phyloP scores from a whole-genome alignment of 2,329 filamentous ascomycete species.

The Cladophialophora exuberans region DNA sequence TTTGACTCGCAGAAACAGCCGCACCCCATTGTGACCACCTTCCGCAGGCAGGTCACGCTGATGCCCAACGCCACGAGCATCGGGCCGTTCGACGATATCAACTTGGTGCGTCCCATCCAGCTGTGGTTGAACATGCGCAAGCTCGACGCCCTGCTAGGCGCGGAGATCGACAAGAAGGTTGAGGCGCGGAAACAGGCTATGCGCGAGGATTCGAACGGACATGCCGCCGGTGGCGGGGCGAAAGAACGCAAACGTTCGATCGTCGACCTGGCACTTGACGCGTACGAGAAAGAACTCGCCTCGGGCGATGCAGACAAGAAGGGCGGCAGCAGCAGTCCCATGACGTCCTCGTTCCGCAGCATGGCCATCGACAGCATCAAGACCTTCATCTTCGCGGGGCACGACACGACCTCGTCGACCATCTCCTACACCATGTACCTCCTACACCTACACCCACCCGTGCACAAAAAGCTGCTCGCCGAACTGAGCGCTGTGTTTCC shows the following conservation, averaged over 20 bases:
- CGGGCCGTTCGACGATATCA: slow-evolving; percentile 16
- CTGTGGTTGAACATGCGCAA: slow-evolving; percentile 30
- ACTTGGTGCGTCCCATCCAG: slow-evolving; percentile 14
- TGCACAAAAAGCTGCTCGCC: slow-evolving; percentile 42
- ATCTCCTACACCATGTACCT: slow-evolving; percentile 44
- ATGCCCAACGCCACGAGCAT: slow-evolving; percentile 22
- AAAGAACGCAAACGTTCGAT: slow-evolving; percentile 27
- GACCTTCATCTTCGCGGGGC: slow-evolving; percentile 38
- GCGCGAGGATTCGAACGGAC: background rate
- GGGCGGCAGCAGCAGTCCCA: background rate
- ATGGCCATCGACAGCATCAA: slow-evolving; percentile 35
- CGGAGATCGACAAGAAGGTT: slow-evolving; percentile 27
- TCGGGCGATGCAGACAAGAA: background rate
- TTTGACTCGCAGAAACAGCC: slow-evolving; percentile 32
- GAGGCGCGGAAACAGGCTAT: slow-evolving; percentile 3
- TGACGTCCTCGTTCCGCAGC: slow-evolving; percentile 18
- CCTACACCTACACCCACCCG: slow-evolving; percentile 40
- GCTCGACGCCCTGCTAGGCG: slow-evolving; percentile 25
- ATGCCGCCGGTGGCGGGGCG: background rate
- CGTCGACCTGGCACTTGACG: slow-evolving; percentile 31
- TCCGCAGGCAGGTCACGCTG: slow-evolving; percentile 30
- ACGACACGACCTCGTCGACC: slow-evolving; percentile 32
- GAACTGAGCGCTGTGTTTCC: slow-evolving; percentile 60
- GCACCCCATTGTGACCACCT: slow-evolving; percentile 33
- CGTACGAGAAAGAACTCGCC: slow-evolving; percentile 29